Evolutionary conservation across 2,329 filamentous ascomycete species (phyloP).

Genomic region (Trichoderma endophyticum): DNA sequence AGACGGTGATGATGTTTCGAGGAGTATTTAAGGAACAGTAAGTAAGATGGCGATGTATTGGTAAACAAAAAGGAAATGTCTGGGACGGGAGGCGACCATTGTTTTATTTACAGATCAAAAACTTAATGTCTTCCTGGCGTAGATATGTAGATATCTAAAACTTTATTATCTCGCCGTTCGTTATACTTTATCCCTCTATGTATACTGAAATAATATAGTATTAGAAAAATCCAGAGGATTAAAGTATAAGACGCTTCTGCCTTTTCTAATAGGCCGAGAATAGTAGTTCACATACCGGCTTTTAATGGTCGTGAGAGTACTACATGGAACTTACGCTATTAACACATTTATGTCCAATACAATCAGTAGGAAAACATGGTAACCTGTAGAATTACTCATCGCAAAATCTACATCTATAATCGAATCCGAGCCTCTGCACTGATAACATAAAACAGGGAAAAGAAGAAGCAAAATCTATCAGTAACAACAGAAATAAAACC

Average conservation of each 20-base stretch:
- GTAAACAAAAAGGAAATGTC: neutral
- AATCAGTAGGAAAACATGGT: neutral
- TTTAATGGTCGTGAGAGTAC: too few species aligned
- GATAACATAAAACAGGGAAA: neutral
- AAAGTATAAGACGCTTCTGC: too few species aligned
- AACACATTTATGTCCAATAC: too few species aligned
- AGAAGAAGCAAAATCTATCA: neutral
- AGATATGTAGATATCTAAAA: neutral
- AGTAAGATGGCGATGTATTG: neutral
- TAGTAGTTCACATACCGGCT: too few species aligned
- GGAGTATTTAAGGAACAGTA: neutral
- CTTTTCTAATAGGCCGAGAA: too few species aligned
- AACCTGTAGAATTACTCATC: neutral
- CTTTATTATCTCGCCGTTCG: neutral
- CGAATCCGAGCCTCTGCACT: neutral
- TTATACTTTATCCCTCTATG: neutral
- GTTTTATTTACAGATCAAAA: neutral
- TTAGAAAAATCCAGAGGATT: too few species aligned
- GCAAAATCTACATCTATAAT: neutral
- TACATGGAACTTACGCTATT: too few species aligned
- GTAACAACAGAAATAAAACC: neutral
- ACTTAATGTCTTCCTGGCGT: neutral
- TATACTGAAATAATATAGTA: too few species aligned
- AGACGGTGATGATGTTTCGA: too few species aligned
- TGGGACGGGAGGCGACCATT: neutral